A percentile compares a stretch with the other conserved stretches of the same genome.
Conservation (phyloP, 2,329 filamentous ascomycete species). For the Aspergillus sp. region DNA sequence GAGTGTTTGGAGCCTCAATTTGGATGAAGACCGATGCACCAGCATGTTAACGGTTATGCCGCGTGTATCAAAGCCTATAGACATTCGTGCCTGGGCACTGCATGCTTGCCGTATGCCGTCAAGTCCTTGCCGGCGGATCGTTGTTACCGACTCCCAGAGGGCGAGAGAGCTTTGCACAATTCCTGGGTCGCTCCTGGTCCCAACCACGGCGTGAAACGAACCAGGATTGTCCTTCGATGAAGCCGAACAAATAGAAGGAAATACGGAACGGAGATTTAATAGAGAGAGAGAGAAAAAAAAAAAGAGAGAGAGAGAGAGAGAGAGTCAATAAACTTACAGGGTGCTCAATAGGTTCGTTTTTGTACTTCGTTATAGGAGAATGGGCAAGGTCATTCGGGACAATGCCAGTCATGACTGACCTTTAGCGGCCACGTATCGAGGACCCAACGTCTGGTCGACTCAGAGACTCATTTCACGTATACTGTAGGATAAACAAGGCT, state of each 20-base stretch:
- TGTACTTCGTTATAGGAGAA: conserved; percentile 43
- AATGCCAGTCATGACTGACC: conserved; percentile 44
- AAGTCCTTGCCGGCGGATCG: neutral
- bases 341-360: conserved; percentile 49
- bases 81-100: neutral
- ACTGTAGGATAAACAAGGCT: conserved; percentile 1
- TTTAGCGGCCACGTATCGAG: conserved; percentile 24
- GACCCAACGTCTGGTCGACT: conserved; percentile 4
- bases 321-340: conserved; percentile 41
- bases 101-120: conserved; percentile 1
- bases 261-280: neutral
- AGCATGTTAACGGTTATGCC: neutral
- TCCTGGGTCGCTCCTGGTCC: conserved; percentile 12
- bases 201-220: conserved; percentile 11
- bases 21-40: conserved; percentile 3
- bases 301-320: neutral
- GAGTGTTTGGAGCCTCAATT: conserved; percentile 6
- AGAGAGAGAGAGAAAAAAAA: neutral
- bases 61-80: neutral
- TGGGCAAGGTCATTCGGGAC: conserved; percentile 44
- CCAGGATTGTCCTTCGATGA: conserved; percentile 17
- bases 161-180: neutral
- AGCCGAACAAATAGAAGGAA: neutral
- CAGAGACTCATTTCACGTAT: conserved; percentile 5
- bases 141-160: neutral